A percentile compares a stretch with the other conserved stretches of the same genome.
phyloP scores from a whole-genome alignment of 352 stramenopile genomes.

The Globisporangium ultimum region DNA sequence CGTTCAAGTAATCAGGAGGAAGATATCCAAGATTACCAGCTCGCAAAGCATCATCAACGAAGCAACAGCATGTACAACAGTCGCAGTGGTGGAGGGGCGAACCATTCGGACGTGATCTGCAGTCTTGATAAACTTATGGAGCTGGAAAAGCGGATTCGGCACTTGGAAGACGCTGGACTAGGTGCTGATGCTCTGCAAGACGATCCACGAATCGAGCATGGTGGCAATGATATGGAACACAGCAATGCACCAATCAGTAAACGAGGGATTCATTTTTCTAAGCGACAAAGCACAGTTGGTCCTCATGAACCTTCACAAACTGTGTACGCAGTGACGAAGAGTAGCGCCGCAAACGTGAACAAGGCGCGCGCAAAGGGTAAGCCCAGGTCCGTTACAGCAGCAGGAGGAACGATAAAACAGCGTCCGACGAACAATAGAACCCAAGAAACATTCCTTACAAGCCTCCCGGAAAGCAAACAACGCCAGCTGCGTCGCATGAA shows the following conservation, averaged over 20 bases:
- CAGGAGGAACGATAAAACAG: slow-evolving; percentile 25
- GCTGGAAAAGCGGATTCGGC: slow-evolving; percentile 83
- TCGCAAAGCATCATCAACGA: slow-evolving; percentile 10
- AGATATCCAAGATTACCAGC: slow-evolving; percentile 18
- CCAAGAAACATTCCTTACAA: slow-evolving; percentile 49
- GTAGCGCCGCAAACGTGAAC: slow-evolving; percentile 8
- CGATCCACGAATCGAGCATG: slow-evolving; percentile 13
- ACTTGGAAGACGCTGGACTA: slow-evolving; percentile 70
- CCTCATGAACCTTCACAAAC: slow-evolving; percentile 46
- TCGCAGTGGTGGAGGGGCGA: slow-evolving; percentile 5
- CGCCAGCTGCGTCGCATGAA: slow-evolving; percentile 60
- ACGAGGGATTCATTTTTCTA: slow-evolving; percentile 47
- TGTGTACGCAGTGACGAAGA: slow-evolving; percentile 51
- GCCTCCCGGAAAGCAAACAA: slow-evolving; percentile 57
- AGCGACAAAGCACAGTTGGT: slow-evolving; percentile 33
- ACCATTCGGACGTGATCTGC: slow-evolving; percentile 52
- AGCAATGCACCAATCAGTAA: slow-evolving; percentile 20
- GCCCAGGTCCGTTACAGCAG: slow-evolving; percentile 11
- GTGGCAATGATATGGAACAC: slow-evolving; percentile 21
- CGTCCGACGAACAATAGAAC: slow-evolving; percentile 20
- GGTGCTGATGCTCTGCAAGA: slow-evolving; percentile 40
- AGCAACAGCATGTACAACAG: slow-evolving; percentile 35
- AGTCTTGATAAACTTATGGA: slow-evolving; percentile 88
- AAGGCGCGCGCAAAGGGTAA: slow-evolving; percentile 37
- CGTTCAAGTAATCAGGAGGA: slow-evolving; percentile 46